Conservation (phyloP, 2,329 filamentous ascomycete species). For the Pseudocercospora musae region DNA sequence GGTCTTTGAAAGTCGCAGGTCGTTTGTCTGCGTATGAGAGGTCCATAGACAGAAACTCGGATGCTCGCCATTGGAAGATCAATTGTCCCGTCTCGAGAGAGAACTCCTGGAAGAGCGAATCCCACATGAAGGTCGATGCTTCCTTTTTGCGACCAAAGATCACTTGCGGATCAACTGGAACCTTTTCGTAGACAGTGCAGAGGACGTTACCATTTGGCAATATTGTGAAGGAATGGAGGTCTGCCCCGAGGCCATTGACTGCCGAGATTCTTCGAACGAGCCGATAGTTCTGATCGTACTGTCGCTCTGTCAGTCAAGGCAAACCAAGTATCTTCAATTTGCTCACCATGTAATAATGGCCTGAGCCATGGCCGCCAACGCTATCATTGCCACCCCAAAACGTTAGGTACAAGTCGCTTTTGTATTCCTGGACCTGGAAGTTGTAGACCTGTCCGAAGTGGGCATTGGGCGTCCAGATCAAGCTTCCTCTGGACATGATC, state of each 20-base stretch:
- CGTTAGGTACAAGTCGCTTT: constrained; percentile 44
- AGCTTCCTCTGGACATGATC: constrained; percentile 12
- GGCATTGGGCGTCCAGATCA: constrained; percentile 25
- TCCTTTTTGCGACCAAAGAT: neutral
- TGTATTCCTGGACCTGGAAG: constrained; percentile 45
- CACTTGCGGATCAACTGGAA: constrained; percentile 13
- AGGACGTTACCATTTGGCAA: constrained; percentile 41
- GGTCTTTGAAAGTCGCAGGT: constrained; percentile 40
- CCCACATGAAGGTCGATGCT: constrained; percentile 31
- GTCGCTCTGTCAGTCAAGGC: neutral
- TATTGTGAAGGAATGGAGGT: constrained; percentile 45
- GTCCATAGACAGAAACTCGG: constrained; percentile 50
- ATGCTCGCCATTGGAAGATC: constrained; percentile 56
- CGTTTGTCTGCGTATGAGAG: constrained; percentile 40
- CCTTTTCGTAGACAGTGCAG: constrained; percentile 38
- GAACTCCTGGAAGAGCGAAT: constrained; percentile 36
- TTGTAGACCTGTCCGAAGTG: constrained; percentile 42
- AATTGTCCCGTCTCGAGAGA: constrained; percentile 52
- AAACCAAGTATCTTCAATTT: neutral
- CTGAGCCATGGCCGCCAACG: constrained; percentile 46
- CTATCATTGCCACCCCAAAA: constrained; percentile 49
- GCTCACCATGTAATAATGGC: constrained; percentile 48
- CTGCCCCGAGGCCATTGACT: constrained; percentile 35
- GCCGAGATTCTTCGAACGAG: constrained; percentile 39
- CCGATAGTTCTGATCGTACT: constrained; percentile 29